phyloP scores from a whole-genome alignment of 495 filamentous ascomycete species.

The Parmelia sp. region DNA sequence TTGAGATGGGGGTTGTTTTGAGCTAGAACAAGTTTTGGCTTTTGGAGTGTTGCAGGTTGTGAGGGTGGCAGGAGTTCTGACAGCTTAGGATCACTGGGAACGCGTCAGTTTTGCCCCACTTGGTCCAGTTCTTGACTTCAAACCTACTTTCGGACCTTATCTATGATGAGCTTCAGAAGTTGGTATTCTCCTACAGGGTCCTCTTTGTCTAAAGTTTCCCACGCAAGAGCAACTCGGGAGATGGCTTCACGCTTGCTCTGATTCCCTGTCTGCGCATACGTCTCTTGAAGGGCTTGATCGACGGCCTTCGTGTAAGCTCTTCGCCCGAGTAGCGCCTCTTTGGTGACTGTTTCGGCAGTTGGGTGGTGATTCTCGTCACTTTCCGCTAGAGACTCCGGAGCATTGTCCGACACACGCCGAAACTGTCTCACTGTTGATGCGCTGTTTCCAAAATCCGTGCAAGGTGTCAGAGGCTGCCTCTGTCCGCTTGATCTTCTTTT shows the following conservation, averaged over 20 bases:
- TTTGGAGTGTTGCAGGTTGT: slow-evolving; percentile 40
- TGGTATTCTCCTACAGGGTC: slow-evolving; percentile 90
- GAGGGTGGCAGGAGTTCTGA: slow-evolving; percentile 41
- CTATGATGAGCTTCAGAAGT: slow-evolving; percentile 64
- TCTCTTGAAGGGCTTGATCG: slow-evolving; percentile 74
- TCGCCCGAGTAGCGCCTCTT: slow-evolving; percentile 73
- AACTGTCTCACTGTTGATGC: slow-evolving; percentile 86
- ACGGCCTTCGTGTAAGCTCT: slow-evolving; percentile 72
- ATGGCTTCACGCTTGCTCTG: slow-evolving; percentile 74
- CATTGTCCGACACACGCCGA: slow-evolving; percentile 73
- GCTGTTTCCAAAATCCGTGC: slow-evolving; percentile 84
- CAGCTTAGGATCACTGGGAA: slow-evolving; percentile 47
- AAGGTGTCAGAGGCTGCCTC: slow-evolving; percentile 72
- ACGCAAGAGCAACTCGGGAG: slow-evolving; percentile 72
- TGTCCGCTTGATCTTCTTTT: slow-evolving; percentile 50
- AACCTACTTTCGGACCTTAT: slow-evolving; percentile 47
- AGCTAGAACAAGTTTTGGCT: slow-evolving; percentile 65
- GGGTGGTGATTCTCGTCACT: slow-evolving; percentile 40
- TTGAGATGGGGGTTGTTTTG: slow-evolving; percentile 81
- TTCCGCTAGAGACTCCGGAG: slow-evolving; percentile 34
- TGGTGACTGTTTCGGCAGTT: slow-evolving; percentile 51
- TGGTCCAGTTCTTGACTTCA: not conserved
- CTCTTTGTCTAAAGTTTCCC: slow-evolving; percentile 72
- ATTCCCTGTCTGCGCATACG: slow-evolving; percentile 69
- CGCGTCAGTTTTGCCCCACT: not conserved